A percentile compares a stretch with the other conserved stretches of the same genome.
phyloP scores from a whole-genome alignment of 345 rosid genomes.

The Salix dunnii region DNA sequence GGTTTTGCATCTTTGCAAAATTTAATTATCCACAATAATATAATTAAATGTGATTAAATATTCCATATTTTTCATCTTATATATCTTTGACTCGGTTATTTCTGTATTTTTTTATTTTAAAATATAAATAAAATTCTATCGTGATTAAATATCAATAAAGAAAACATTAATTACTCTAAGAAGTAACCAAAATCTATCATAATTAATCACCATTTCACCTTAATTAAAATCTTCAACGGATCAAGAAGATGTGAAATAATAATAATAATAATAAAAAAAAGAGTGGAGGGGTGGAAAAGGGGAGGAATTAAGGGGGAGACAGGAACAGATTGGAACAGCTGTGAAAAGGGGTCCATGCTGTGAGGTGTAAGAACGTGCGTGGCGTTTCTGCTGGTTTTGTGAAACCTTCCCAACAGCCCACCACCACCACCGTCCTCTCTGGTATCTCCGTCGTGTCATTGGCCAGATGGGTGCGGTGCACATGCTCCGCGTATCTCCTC shows the following conservation, averaged over 20 bases:
- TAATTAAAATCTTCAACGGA: background rate
- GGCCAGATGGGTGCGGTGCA: conserved; percentile 8
- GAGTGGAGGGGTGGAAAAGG: background rate
- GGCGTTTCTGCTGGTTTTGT: conserved; percentile 48
- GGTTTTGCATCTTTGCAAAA: no score
- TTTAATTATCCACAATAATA: background rate
- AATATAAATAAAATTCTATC: no score
- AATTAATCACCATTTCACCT: background rate
- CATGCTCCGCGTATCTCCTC: conserved; percentile 18
- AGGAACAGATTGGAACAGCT: conserved; percentile 46
- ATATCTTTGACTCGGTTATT: no score
- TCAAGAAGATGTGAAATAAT: background rate
- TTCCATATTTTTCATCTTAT: no score
- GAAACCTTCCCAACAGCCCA: conserved; percentile 42
- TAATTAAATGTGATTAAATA: no score
- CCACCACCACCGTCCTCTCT: conserved; percentile 15
- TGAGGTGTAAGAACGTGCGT: conserved; percentile 58
- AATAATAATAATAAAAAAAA: background rate
- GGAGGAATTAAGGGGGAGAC: conserved; percentile 16
- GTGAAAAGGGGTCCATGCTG: conserved; percentile 21
- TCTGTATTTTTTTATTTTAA: no score
- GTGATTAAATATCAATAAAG: no score
- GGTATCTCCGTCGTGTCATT: background rate
- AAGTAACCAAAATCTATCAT: background rate
- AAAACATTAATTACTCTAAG: background rate